Base-by-base conservation (phyloP, 345 rosid genomes). In the Citrus glauca region DNA sequence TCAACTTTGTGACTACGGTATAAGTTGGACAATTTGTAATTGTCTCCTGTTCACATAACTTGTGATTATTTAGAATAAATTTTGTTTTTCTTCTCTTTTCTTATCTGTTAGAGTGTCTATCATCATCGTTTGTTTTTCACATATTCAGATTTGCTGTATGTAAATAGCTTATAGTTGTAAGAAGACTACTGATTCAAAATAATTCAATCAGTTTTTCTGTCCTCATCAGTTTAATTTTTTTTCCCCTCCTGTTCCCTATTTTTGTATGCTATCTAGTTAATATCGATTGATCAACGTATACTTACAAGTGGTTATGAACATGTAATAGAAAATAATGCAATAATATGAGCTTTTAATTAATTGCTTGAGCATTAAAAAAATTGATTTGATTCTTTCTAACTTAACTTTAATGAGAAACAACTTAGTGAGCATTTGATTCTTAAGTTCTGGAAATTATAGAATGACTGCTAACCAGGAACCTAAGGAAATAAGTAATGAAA, bases 1-100 rank as follows among this genome's bases (percentile, higher is more conserved):
- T 70, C 75, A 24, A 81, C 59, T 33, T 66, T 84, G 83, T 81
- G 69, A 69, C 66, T 80, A 74, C 38, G 30, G 55, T 50, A 82
- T 65, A 79, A 22, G 55, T 2, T 55, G 53, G 28, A 69, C 8
- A 66, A 20, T 10, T 64, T 19, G 13, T 48, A 5, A 55, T 64
- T 50, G 71, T 37, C 70, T 42, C 48, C 22, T 42, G 14, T 45
- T 48, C 71, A 61, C 38, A 22, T 53, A 17, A n/a, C 20, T 33
- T 75, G 19, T 63, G 71, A 45, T 75, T 50, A 48, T 48, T 32
- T 4, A 48, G 50, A 64, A 75, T 64, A 45, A 63, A 48, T 5
- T 6, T 17, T 63, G 14, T 3, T 27, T 30, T 28, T 30, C 22
- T 75, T 19, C 27, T 11, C 30, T 72, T 66, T 66, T 9, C 59